Conservation (phyloP, 768 basidiomycete species). For the Tricholoma sp. region DNA sequence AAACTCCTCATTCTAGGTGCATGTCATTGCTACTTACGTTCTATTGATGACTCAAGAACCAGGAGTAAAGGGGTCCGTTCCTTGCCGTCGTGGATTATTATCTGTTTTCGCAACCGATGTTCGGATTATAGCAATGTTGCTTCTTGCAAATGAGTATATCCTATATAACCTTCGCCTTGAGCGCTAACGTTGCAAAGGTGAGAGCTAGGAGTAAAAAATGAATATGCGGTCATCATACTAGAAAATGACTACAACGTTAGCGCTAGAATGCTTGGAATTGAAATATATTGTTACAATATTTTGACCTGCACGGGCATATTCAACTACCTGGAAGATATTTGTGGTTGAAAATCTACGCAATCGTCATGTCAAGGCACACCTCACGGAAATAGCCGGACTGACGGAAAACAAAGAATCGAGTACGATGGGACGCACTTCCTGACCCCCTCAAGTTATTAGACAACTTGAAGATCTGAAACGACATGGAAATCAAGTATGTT, state of each 20-base stretch:
- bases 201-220: constrained; percentile 80
- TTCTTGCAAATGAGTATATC: constrained; percentile 75
- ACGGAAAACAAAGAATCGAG: constrained; percentile 10
- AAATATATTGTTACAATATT: constrained; percentile 70
- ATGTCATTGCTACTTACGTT: constrained; percentile 27
- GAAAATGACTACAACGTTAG: neutral
- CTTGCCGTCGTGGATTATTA: constrained; percentile 80
- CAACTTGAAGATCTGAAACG: constrained; percentile 50
- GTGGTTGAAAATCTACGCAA: neutral
- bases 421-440: constrained; percentile 7
- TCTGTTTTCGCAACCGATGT: constrained; percentile 72
- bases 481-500: neutral
- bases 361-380: constrained; percentile 20
- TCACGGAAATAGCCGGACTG: constrained; percentile 90
- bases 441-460: constrained; percentile 80
- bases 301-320: constrained; percentile 61
- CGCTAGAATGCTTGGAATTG: neutral
- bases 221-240: constrained; percentile 65
- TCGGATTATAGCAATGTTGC: constrained; percentile 71
- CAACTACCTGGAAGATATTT: constrained; percentile 50
- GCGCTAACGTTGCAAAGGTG: constrained; percentile 62
- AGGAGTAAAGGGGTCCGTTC: too few relatives aligned
- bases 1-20: constrained; percentile 1
- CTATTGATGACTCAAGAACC: constrained; percentile 80
- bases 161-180: constrained; percentile 50